These are phyloP conservation scores for Suhomyces vadensis DNA, from an alignment of 805 yeast species.

Conservation along the genomic window DNA sequence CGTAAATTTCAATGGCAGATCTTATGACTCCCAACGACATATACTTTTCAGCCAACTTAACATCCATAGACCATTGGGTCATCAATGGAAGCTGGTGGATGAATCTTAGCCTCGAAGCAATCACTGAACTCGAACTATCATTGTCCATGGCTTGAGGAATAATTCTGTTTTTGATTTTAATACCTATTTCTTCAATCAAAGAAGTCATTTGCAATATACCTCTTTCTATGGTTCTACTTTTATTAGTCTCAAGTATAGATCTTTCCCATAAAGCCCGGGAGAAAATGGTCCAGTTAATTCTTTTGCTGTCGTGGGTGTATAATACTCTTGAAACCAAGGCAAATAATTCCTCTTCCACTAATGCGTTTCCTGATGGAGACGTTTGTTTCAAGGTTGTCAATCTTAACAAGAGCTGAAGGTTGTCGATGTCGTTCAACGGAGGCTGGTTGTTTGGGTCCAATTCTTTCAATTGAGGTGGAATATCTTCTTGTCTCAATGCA, in stretches of 20 bases:
- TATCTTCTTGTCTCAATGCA: conserved; percentile 59
- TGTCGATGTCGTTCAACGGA: conserved; percentile 64
- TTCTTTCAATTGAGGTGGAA: conserved; percentile 52
- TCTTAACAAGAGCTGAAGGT: conserved; percentile 70
- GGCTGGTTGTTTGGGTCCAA: conserved; percentile 87
- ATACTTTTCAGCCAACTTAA: conserved; percentile 78
- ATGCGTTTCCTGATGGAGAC: conserved; percentile 67
- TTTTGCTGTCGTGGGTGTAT: conserved; percentile 42
- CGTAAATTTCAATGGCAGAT: conserved; percentile 88
- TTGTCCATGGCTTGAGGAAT: conserved; percentile 46
- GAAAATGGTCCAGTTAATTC: conserved; percentile 72
- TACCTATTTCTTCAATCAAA: conserved; percentile 83
- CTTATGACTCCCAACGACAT: conserved; percentile 81
- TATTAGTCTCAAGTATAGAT: conserved; percentile 75
- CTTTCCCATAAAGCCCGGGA: conserved; percentile 88
- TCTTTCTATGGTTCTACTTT: conserved; percentile 86
- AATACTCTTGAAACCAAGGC: conserved; percentile 76
- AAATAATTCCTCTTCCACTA: conserved; percentile 79
- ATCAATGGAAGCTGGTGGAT: conserved; percentile 73
- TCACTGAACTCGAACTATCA: conserved; percentile 32
- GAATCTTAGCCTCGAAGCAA: conserved; percentile 60
- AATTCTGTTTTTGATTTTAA: conserved; percentile 56
- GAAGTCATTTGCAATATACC: conserved; percentile 93
- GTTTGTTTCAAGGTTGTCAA: conserved; percentile 62
- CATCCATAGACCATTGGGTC: conserved; percentile 86